Percentiles rank a stretch among this genome's conserved stretches.
phyloP scores from a whole-genome alignment of 1,284 basidiomycete genomes.

The Ceratobasidium sp. region DNA sequence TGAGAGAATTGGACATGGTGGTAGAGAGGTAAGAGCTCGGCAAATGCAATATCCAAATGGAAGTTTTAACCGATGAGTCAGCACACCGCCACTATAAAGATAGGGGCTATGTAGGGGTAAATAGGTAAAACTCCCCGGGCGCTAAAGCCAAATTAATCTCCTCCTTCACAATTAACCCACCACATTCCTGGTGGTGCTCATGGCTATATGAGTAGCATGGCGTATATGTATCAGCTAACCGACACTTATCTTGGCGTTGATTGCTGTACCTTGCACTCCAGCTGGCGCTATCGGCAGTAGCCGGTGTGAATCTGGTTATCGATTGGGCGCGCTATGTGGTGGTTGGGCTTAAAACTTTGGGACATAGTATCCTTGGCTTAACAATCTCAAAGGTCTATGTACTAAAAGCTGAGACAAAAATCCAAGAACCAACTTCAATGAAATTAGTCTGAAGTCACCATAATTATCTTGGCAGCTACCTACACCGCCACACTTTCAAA shows the following conservation, averaged over 20 bases:
- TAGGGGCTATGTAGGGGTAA: conserved; percentile 18
- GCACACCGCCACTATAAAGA: conserved; percentile 27
- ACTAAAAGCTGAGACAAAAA: too few species aligned
- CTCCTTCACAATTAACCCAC: not conserved
- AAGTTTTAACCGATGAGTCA: conserved; percentile 35
- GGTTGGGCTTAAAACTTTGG: too few species aligned
- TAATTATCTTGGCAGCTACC: conserved; percentile 1
- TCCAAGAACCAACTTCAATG: too few species aligned
- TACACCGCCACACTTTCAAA: conserved; percentile 33
- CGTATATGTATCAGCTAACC: too few species aligned
- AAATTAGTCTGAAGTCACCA: not conserved
- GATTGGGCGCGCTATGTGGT: not conserved
- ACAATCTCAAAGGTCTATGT: too few species aligned
- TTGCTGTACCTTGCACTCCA: too few species aligned
- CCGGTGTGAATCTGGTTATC: too few species aligned
- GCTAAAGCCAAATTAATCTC: not conserved
- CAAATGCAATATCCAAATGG: conserved; percentile 25
- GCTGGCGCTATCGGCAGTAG: too few species aligned
- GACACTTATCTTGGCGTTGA: too few species aligned
- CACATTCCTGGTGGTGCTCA: too few species aligned
- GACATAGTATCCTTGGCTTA: too few species aligned
- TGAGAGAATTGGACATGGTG: conserved; percentile 42
- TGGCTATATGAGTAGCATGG: too few species aligned
- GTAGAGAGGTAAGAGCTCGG: conserved; percentile 2
- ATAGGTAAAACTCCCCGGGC: not conserved